Conservation (phyloP, 495 filamentous ascomycete species). For the Aspergillus cristatus region DNA sequence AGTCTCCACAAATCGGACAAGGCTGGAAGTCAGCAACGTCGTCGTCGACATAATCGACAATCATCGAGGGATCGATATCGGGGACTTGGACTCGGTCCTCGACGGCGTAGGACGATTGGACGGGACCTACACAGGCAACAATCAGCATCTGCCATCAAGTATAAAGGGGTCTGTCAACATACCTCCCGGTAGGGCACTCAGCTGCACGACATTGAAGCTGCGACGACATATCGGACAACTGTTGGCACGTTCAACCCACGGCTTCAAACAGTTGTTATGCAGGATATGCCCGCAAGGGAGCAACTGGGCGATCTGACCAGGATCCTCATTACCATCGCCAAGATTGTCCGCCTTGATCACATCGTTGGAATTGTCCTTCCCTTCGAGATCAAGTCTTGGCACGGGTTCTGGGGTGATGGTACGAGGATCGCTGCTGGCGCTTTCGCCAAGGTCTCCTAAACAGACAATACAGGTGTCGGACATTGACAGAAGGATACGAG, state of each 20-base stretch:
- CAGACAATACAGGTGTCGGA: conserved; percentile 95
- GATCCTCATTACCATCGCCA: conserved; percentile 25
- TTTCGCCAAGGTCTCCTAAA: conserved; percentile 76
- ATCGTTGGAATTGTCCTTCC: conserved; percentile 20
- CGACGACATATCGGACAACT: conserved; percentile 95
- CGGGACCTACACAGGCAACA: conserved; percentile 43
- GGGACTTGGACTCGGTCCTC: conserved; percentile 83
- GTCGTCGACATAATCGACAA: conserved; percentile 64
- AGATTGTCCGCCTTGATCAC: conserved; percentile 23
- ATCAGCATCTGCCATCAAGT: conserved; percentile 3
- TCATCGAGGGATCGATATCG: conserved; percentile 74
- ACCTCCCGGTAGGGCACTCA: conserved; percentile 64
- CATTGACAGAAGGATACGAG: conserved; percentile 46
- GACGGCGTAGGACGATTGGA: conserved; percentile 74
- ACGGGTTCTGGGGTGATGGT: conserved; percentile 34
- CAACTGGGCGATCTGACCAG: conserved; percentile 51
- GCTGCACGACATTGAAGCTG: conserved; percentile 80
- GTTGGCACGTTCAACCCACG: conserved; percentile 93
- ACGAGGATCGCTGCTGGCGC: conserved; percentile 40
- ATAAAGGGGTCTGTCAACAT: conserved; percentile 24
- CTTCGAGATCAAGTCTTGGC: conserved; percentile 36
- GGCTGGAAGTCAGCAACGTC: conserved; percentile 52
- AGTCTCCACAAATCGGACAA: conserved; percentile 70
- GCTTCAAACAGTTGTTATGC: conserved; percentile 82
- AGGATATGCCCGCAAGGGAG: conserved; percentile 78